Evolutionary conservation across 495 filamentous ascomycete species (phyloP), one percentile per base, ranked within the genome.

Genomic region (Xylaria palmicola): DNA sequence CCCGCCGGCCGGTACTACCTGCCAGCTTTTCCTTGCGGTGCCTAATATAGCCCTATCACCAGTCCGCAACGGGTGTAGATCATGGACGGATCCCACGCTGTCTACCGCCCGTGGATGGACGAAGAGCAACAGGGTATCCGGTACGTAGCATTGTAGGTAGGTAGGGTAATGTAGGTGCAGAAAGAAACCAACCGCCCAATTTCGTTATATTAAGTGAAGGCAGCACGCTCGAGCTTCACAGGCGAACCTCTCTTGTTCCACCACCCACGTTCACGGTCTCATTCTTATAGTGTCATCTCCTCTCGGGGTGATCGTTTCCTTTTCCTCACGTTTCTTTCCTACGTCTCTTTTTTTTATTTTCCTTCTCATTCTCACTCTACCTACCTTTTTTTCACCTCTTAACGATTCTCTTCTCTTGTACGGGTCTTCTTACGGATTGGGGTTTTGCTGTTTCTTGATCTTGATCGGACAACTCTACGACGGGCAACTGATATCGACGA

Each of bases 241-340:
- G 19, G 29, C 30, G 43, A 49, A 49, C 57, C 47, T 52, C 47
- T 60, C 57, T 44, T 60, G 43, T 52, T 50, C 27, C 15, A 51
- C 44, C 24, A 60, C 45, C 24, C 30, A 37, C 47, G 6, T 43
- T 9, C 24, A 41, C 22, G 40, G 41, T 43, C 55, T 58, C 64
- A 70, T 68, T 66, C 44, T 64, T 66, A 62, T 62, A 58, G 48
- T 15, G 52, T 54, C 49, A 56, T 68, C 62, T 50, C 63, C 65
- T 56, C 53, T 64, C 58, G 12, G 59, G 64, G 62, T 58, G 64
- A 66, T 71, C 61, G 37, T 71, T 66, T 66, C 54, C 64, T 72
- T 75, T 68, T 67, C 69, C 67, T 67, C 69, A 71, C 68, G 66
- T 58, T 61, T 71, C 71, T 72, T 72, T 59, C 60, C 48, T 64